phyloP scores from a whole-genome alignment of 495 filamentous ascomycete species.

The Lepraria neglecta region DNA sequence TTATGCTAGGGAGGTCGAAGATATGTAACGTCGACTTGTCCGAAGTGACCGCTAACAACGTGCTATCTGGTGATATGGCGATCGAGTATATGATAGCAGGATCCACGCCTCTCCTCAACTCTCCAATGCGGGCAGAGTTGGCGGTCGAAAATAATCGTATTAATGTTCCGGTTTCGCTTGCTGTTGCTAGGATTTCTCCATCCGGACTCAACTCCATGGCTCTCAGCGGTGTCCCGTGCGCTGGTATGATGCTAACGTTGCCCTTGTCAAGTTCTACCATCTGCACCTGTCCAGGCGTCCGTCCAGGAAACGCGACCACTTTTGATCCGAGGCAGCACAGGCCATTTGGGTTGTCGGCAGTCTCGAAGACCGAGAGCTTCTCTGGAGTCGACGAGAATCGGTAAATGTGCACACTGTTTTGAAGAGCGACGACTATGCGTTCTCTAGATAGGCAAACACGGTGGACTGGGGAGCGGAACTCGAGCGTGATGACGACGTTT shows the following conservation, averaged over 20 bases:
- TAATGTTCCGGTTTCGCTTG: slow-evolving; percentile 85
- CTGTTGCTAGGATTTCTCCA: slow-evolving; percentile 79
- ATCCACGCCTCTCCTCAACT: slow-evolving; percentile 83
- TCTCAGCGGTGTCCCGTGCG: slow-evolving; percentile 70
- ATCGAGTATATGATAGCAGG: slow-evolving; percentile 81
- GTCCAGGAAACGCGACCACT: slow-evolving; percentile 72
- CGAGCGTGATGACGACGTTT: slow-evolving; percentile 64
- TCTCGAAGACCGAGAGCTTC: slow-evolving; percentile 72
- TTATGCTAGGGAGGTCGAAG: slow-evolving; percentile 62
- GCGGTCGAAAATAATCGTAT: slow-evolving; percentile 74
- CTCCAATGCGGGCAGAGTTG: slow-evolving; percentile 71
- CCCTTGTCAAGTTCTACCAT: slow-evolving; percentile 73
- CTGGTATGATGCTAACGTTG: slow-evolving; percentile 90
- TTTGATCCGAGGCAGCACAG: slow-evolving; percentile 70
- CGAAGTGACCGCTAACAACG: slow-evolving; percentile 82
- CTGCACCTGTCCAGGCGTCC: slow-evolving; percentile 85
- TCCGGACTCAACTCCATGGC: slow-evolving; percentile 76
- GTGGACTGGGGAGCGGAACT: slow-evolving; percentile 68
- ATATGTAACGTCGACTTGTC: slow-evolving; percentile 94
- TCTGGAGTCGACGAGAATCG: slow-evolving; percentile 71
- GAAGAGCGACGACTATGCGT: slow-evolving; percentile 72
- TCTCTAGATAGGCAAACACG: slow-evolving; percentile 71
- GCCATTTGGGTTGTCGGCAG: slow-evolving; percentile 77
- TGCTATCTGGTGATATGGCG: slow-evolving; percentile 73
- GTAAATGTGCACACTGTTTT: slow-evolving; percentile 79